Conservation (phyloP, 495 filamentous ascomycete genomes). For the Rhypophila decipiens region DNA sequence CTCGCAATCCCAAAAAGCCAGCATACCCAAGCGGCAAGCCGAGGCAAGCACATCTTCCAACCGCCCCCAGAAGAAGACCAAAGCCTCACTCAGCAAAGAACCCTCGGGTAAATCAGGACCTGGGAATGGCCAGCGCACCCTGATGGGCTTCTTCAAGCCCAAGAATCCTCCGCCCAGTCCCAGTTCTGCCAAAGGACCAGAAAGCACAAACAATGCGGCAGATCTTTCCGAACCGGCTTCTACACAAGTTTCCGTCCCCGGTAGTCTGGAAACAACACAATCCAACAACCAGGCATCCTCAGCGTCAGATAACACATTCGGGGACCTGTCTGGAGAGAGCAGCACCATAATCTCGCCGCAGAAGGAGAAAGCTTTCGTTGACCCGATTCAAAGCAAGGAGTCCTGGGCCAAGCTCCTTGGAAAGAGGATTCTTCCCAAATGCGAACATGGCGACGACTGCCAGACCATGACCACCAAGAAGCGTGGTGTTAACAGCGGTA, state of each 20-base stretch:
- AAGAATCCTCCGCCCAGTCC: constrained; percentile 31
- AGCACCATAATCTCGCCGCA: constrained; percentile 1
- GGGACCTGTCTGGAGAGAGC: background rate
- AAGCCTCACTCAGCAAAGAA: constrained; percentile 25
- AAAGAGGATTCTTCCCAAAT: constrained; percentile 65
- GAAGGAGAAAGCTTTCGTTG: constrained; percentile 40
- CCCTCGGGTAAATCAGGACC: constrained; percentile 25
- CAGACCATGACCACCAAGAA: constrained; percentile 78
- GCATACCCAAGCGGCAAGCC: constrained; percentile 28
- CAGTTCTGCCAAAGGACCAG: background rate
- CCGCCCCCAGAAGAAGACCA: constrained; percentile 37
- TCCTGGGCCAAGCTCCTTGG: constrained; percentile 83
- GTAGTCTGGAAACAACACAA: background rate
- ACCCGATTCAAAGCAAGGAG: constrained; percentile 69
- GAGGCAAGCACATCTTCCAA: constrained; percentile 11
- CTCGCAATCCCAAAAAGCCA: background rate
- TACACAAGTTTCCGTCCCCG: background rate
- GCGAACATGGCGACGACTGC: constrained; percentile 86
- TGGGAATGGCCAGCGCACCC: constrained; percentile 59
- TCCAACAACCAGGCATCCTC: background rate
- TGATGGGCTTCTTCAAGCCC: constrained; percentile 79
- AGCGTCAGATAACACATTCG: background rate
- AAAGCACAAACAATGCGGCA: background rate
- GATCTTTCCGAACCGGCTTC: background rate
- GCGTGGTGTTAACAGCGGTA: constrained; percentile 67